These are phyloP conservation scores for Fusarium sp. DNA, from an alignment of 2,329 filamentous ascomycete genomes.

Conservation along the genomic window DNA sequence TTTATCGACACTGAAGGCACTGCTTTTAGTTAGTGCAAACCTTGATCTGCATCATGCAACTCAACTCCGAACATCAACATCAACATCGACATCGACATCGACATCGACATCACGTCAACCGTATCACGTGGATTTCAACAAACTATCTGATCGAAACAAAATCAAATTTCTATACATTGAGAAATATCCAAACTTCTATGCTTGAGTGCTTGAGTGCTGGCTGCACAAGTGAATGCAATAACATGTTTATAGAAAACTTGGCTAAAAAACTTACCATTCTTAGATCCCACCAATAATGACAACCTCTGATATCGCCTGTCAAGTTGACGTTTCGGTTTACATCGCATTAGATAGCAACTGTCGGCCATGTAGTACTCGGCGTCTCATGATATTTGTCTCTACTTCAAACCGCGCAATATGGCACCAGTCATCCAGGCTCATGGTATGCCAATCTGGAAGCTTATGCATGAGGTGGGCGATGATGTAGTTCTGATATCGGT, in stretches of 20 bases:
- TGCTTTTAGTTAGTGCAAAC: constrained; percentile 6
- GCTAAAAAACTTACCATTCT: background rate
- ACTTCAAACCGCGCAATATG: background rate
- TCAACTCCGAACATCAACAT: background rate
- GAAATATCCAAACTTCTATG: background rate
- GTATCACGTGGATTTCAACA: background rate
- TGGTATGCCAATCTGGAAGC: background rate
- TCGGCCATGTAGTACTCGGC: background rate
- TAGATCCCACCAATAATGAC: background rate
- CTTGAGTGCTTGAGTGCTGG: background rate
- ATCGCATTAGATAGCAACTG: background rate
- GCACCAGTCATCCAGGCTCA: constrained; percentile 5
- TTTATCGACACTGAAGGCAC: background rate
- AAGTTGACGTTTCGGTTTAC: background rate
- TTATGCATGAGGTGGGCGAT: too few relatives aligned
- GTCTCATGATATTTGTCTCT: background rate
- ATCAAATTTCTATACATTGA: background rate
- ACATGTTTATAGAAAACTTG: background rate
- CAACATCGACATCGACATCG: too few relatives aligned
- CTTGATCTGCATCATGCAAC: background rate
- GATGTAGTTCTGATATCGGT: background rate
- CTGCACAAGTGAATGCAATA: background rate
- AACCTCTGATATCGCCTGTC: background rate
- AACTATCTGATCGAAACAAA: background rate
- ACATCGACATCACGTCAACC: background rate